Percentiles rank a stretch among this genome's conserved stretches.
Conservation (phyloP, 441 rosid genomes). For the Gossypium gossypioides region DNA sequence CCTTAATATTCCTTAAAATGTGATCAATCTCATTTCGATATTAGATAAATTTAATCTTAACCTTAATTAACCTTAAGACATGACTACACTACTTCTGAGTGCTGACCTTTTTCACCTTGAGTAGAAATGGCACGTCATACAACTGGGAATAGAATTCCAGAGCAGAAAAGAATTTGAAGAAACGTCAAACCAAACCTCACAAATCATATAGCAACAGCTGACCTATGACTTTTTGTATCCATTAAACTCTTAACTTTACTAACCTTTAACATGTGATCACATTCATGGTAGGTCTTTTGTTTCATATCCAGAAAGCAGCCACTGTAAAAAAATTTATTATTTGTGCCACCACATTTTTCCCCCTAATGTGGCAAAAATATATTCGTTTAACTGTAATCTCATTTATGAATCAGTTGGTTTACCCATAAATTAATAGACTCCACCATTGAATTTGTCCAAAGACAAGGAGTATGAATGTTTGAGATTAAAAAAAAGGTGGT, state of each 20-base stretch:
- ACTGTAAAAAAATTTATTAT: background rate
- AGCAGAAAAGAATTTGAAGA: background rate
- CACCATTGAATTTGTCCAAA: background rate
- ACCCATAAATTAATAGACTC: background rate
- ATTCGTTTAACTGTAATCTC: background rate
- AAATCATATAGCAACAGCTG: background rate
- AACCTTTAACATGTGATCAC: background rate
- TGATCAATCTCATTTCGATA: background rate
- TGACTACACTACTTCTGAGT: background rate
- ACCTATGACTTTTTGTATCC: background rate
- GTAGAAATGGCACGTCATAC: background rate
- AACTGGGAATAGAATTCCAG: background rate
- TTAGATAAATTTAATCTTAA: background rate
- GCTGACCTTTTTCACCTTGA: background rate
- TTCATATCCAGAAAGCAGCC: background rate
- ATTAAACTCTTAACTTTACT: background rate
- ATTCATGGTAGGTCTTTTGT: background rate
- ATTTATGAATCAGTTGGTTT: background rate
- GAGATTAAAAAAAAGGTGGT: background rate
- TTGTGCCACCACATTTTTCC: background rate
- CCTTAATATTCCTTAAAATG: background rate
- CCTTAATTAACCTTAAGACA: background rate
- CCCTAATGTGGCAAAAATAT: background rate
- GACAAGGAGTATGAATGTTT: background rate
- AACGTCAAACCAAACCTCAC: background rate